Conservation (phyloP, 345 rosid genomes). For the Orychophragmus violaceus region DNA sequence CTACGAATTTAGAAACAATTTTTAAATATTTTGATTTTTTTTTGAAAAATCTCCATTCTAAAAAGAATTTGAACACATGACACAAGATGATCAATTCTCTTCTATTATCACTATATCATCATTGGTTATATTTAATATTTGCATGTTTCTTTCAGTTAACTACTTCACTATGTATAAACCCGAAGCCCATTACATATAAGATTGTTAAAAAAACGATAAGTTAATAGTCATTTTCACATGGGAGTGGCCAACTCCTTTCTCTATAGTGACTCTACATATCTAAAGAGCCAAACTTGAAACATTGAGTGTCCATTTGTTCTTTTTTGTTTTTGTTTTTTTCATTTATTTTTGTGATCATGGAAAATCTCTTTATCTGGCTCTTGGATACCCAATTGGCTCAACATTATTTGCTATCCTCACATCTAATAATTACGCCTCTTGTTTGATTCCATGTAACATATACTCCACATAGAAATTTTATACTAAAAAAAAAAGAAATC, state of each 20-base stretch:
- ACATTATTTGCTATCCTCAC: conserved; percentile 13
- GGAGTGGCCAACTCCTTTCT: conserved; percentile 25
- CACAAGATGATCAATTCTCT: too few relatives aligned
- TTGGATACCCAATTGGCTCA: conserved; percentile 27
- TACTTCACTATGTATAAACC: background rate
- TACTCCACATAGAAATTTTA: conserved; percentile 3
- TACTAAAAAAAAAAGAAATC: background rate
- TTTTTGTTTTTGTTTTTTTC: background rate
- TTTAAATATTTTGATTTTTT: too few relatives aligned
- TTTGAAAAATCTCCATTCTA: too few relatives aligned
- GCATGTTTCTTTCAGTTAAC: background rate
- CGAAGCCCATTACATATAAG: background rate
- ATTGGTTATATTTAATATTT: too few relatives aligned
- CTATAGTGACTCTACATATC: conserved; percentile 24
- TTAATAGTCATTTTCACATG: conserved; percentile 25
- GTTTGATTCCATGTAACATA: conserved; percentile 19
- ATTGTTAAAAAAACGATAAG: conserved; percentile 7
- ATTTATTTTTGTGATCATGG: background rate
- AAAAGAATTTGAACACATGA: too few relatives aligned
- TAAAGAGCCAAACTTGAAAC: conserved; percentile 28
- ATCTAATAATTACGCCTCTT: conserved; percentile 9
- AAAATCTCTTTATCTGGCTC: background rate
- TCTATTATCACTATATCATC: too few relatives aligned
- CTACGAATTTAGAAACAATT: too few relatives aligned
- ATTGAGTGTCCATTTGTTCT: background rate